Evolutionary conservation across 1,284 basidiomycete species (phyloP), one percentile per base, ranked within the genome.

Genomic region (Trichosporon inkin): DNA sequence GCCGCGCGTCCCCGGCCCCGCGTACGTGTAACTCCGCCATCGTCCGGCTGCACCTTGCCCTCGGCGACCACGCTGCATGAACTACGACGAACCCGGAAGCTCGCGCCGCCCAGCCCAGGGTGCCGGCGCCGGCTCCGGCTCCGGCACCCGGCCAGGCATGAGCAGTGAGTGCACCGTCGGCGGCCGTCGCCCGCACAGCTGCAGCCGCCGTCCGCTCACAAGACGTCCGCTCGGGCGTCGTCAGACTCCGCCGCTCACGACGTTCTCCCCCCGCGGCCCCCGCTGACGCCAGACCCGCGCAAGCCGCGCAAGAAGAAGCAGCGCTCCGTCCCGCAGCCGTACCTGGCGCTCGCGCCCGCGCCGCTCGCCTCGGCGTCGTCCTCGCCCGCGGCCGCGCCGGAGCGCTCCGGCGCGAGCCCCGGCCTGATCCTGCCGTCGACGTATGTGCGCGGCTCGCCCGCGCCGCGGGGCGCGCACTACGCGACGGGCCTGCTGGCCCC

Each of bases 291-390:
- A 24, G 17, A 40, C 17, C 10, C 44, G n/a, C 17, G 41, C 17
- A 34, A 52, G 24, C 47, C 56, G 11, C 66, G 67, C 28, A 74
- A 72, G 60, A 73, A 71, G 62, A 70, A 67, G 55, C 20, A 61
- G 16, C 49, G 32, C 53, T 19, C 65, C 10, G 62, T 75, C 14
- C 70, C 73, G 1, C 36, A 64, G 41, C 75, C 75, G 17, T 77
- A 73, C 62, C 69, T 77, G 17, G 75, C 72, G 38, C 52, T 68
- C 16, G 75, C 75, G 17, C 75, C 75, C 17, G 66, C 65, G 6
- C 68, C 73, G 1, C 53, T 73, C 1, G 44, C 52, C 6, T 7
- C n/a, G n/a, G n/a, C n/a, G n/a, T n/a, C n/a, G n/a, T n/a, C n/a
- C n/a, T n/a, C n/a, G n/a, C n/a, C 49, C 17, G 22, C 39, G 2